phyloP scores from a whole-genome alignment of 352 stramenopile species.

The Phytophthora agathidicida region DNA sequence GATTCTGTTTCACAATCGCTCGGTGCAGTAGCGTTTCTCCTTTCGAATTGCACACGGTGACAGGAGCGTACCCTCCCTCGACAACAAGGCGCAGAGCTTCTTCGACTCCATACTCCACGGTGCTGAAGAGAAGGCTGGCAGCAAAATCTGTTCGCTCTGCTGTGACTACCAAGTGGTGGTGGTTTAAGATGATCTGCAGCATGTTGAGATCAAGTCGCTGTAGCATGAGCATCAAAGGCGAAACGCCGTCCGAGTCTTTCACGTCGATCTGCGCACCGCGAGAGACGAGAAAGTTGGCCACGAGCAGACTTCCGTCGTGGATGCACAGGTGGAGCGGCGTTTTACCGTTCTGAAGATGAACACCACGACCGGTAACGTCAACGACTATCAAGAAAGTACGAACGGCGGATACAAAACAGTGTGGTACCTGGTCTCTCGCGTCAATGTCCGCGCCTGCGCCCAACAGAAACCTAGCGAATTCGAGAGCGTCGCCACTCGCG shows the following conservation, averaged over 20 bases:
- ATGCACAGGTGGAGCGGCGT: conserved; percentile 30
- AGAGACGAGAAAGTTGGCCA: conserved; percentile 21
- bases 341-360: conserved; percentile 16
- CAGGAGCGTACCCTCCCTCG: conserved; percentile 17
- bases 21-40: conserved; percentile 26
- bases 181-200: conserved; percentile 32
- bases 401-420: too few relatives aligned
- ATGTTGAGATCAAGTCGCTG: conserved; percentile 13
- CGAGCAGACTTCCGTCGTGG: conserved; percentile 17
- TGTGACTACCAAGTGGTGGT: conserved; percentile 27
- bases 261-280: conserved; percentile 22
- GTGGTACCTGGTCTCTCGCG: conserved; percentile 14
- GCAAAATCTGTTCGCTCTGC: conserved; percentile 14
- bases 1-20: conserved; percentile 17
- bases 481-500: conserved; percentile 20
- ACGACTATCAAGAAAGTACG: too few relatives aligned
- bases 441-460: conserved; percentile 10
- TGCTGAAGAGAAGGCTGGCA: conserved; percentile 5
- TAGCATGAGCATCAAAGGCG: conserved; percentile 16
- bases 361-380: background rate
- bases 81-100: conserved; percentile 25
- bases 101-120: conserved; percentile 11
- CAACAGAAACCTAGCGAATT: conserved; percentile 18
- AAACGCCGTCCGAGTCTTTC: background rate
- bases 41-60: background rate